Evolutionary conservation across 805 yeast genomes (phyloP), one percentile per base, ranked within the genome.

Genomic region (Yarrowia deformans): DNA sequence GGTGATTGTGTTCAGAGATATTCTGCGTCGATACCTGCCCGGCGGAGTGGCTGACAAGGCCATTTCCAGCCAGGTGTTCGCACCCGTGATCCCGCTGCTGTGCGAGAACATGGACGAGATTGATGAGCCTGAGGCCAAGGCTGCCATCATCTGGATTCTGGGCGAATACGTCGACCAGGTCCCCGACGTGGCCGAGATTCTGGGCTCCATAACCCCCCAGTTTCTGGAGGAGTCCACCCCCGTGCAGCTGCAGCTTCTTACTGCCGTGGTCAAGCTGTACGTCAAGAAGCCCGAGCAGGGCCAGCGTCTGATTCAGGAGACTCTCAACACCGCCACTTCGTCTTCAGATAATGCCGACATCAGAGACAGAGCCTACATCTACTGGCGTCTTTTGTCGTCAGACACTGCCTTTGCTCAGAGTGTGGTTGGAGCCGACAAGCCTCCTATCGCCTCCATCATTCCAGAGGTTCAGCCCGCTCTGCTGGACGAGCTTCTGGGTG

Each of bases 371-470:
- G 97, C 95, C 0, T 90, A 83, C 75, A 88, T 92, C 74, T 93
- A 93, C 79, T 91, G 97, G 97, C 84, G 97, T 68, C 77, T 93
- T 55, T 79, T 93, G 12, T 87, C 96, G 1, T 87, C 92, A 73
- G 98, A 94, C 75, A 86, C 88, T 3, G 89, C 90, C 60, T 87
- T 93, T 72, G 96, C 90, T 66, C 81, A 83, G 72, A 81, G 83
- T 52, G 81, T 91, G 58, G 82, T 91, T 37, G 78, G 88, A 70
- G 82, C 87, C 12, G 85, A 84, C 71, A 80, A 90, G 69, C 97
- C 97, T 13, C 85, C 87, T 10, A 86, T 95, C 70, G 84, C 86
- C 54, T 84, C 91, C 1, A 88, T 93, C 1, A 86, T 93, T 39
- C 89, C 92, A 50, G 79, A 83, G 19, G 89, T 93, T 74, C 87